Evolutionary conservation across 345 rosid species (phyloP), one percentile per base, ranked within the genome.

Genomic region (Salix arbutifolia): DNA sequence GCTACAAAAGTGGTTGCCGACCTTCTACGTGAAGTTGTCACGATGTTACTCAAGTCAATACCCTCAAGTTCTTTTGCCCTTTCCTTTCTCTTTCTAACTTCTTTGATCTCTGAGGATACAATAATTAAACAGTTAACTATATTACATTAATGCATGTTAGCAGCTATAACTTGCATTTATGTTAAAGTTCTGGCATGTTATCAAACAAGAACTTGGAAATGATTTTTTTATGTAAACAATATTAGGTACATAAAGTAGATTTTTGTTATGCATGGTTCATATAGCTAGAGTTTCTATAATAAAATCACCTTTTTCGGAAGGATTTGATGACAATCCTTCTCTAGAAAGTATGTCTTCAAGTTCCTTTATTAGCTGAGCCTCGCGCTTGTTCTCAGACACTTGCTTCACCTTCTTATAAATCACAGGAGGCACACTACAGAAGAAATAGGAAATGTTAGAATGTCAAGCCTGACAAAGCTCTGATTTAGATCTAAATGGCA

Each of bases 51-150:
- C 48, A 73, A 85, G 88, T 93, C 97, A 80, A 96, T 91, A 73
- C 96, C 97, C 81, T 93, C 97, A 6, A 96, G 94, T 86, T 96
- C 98, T 80, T 82, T 90, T 65, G 88, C 89, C 82, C 90, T 90
- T 78, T 86, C 86, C 84, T 91, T 96, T 77, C 62, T 84, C 84
- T 75, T 96, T 77, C 80, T 91, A 2, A 92, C 92, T 62, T 90
- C 98, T 88, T 96, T 96, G 76, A 93, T 95, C 72, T 95, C 98
- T 95, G 89, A 69, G 37, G 68, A 46, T 23, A 61, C 7, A 6
- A 17, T 37, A 73, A 69, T 52, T 69, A 38, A 79, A 75, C 75
- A 64, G 18, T 30, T 69, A 58, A 44, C 25, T 28, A n/a, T 38
- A 58, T 35, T 33, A 65, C 2, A 53, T 33, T 0, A 40, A 75